Percentiles rank a stretch among this genome's conserved stretches.
Conservation (phyloP, 305 asterid species). For the Fraxinus sp. region DNA sequence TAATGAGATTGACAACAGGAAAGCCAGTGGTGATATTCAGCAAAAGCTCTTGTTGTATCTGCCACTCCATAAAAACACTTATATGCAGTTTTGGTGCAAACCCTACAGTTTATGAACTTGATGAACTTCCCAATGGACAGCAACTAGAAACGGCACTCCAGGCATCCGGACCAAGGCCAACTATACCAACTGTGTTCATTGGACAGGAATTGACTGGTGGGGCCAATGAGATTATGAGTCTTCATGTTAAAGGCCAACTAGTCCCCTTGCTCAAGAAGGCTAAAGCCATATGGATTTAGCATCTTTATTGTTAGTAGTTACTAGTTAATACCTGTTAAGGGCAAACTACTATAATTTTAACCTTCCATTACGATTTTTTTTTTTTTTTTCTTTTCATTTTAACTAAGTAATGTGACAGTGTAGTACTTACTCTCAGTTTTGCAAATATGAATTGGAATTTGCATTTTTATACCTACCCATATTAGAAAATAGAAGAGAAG, state of each 20-base stretch:
- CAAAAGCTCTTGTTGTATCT: not conserved
- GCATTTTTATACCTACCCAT: not conserved
- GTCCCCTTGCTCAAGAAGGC: conserved; percentile 12
- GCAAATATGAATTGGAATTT: not conserved
- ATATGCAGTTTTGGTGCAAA: not conserved
- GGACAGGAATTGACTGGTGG: conserved; percentile 8
- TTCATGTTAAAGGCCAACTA: conserved; percentile 8
- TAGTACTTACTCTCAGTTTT: not conserved
- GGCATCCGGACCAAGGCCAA: not conserved
- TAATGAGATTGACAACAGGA: not conserved
- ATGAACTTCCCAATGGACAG: not conserved
- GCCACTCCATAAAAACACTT: not conserved
- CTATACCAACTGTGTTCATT: conserved; percentile 6
- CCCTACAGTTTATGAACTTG: not conserved
- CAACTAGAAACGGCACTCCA: not conserved
- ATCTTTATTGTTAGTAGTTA: not conserved
- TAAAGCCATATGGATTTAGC: conserved; percentile 8
- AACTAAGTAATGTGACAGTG: not conserved
- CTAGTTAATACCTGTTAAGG: not conserved
- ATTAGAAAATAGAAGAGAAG: not conserved
- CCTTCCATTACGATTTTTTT: not conserved
- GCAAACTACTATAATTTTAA: not conserved
- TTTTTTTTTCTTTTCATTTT: not conserved
- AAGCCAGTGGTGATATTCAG: conserved; percentile 5
- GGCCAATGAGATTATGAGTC: conserved; percentile 7